Conservation (phyloP, 768 basidiomycete species). For the Collybia mongolica region DNA sequence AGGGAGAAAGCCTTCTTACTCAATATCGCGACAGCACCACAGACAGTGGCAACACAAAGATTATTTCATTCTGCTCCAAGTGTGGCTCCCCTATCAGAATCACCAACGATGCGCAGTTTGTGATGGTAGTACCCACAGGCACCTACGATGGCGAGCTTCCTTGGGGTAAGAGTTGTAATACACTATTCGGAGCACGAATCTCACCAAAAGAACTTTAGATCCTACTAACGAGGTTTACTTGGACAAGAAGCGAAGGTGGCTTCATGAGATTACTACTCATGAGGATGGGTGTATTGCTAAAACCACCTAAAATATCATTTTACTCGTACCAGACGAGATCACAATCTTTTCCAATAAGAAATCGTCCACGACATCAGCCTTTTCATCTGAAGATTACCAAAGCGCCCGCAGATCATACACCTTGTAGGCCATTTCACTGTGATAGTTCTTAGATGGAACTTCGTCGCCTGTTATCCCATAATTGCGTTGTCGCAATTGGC, state of each 20-base stretch:
- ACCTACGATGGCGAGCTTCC: background rate
- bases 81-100: background rate
- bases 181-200: too few relatives aligned
- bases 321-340: too few relatives aligned
- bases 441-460: too few relatives aligned
- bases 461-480: too few relatives aligned
- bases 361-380: too few relatives aligned
- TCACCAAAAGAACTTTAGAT: background rate
- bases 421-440: too few relatives aligned
- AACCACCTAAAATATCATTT: too few relatives aligned
- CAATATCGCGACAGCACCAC: background rate
- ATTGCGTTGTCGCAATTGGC: too few relatives aligned
- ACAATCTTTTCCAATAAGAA: too few relatives aligned
- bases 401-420: too few relatives aligned
- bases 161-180: background rate
- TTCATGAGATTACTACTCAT: background rate
- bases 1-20: background rate
- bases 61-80: conserved; percentile 1
- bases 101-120: background rate
- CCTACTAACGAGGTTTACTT: background rate
- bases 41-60: background rate
- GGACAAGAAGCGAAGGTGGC: background rate
- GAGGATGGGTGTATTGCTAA: too few relatives aligned
- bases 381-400: too few relatives aligned
- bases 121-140: background rate